phyloP scores from a whole-genome alignment of 345 rosid genomes.

The Citrus hindsii region DNA sequence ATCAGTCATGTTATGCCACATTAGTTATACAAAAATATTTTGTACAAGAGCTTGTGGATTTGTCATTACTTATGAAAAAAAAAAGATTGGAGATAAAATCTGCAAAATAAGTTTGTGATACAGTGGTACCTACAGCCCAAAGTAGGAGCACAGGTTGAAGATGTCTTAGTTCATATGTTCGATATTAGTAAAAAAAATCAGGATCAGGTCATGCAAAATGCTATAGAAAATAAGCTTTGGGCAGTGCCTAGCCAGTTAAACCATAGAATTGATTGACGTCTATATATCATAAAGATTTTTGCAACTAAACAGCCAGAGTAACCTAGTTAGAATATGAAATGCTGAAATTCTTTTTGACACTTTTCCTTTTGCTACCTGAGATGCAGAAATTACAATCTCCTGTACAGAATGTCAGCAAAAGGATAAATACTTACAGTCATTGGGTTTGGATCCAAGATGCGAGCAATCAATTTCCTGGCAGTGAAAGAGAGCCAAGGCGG shows the following conservation, averaged over 20 bases:
- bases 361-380: background rate
- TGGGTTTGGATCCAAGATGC: slow-evolving; percentile 88
- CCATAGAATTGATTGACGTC: background rate
- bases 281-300: background rate
- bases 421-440: slow-evolving; percentile 66
- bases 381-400: slow-evolving; percentile 10
- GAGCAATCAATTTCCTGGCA: slow-evolving; percentile 83
- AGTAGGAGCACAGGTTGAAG: background rate
- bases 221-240: background rate
- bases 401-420: background rate
- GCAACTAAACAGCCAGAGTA: background rate
- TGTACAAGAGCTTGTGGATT: too few relatives aligned
- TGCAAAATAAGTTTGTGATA: background rate
- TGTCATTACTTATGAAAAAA: background rate
- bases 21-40: too few relatives aligned
- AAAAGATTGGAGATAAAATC: background rate
- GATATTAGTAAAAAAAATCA: background rate
- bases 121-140: background rate
- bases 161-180: background rate
- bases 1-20: too few relatives aligned
- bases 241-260: slow-evolving; percentile 6
- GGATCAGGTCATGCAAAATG: background rate
- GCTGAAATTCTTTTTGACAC: background rate
- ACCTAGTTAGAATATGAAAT: background rate
- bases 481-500: slow-evolving; percentile 93